A percentile compares a stretch with the other conserved stretches of the same genome.
Evolutionary conservation across 306 rosid genomes (phyloP).

Genomic region (Begonia loranthoides): DNA sequence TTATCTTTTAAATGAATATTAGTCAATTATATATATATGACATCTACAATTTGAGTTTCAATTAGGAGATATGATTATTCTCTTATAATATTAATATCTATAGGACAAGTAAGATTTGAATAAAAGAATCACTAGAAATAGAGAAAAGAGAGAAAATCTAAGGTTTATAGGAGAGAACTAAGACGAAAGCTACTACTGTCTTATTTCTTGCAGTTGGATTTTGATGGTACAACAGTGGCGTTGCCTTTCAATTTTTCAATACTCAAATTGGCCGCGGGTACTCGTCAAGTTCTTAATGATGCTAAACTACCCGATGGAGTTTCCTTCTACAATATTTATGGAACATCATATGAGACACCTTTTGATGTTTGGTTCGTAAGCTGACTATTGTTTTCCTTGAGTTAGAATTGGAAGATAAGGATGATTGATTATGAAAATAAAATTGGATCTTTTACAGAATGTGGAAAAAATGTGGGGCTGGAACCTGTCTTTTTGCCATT

Average conservation of each 20-base stretch:
- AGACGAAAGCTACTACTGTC: neutral
- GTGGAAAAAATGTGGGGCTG: neutral
- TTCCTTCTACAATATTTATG: constrained; percentile 77
- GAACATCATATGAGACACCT: constrained; percentile 65
- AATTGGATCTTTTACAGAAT: neutral
- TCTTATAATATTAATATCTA: too few species aligned
- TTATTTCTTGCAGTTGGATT: constrained; percentile 45
- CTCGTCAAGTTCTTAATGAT: constrained; percentile 40
- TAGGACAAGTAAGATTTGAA: too few species aligned
- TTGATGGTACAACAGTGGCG: constrained; percentile 44
- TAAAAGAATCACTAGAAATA: too few species aligned
- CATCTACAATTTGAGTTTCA: too few species aligned
- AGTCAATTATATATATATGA: too few species aligned
- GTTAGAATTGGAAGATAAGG: neutral
- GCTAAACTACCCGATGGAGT: constrained; percentile 70
- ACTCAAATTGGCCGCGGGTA: constrained; percentile 56
- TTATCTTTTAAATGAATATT: too few species aligned
- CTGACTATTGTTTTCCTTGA: constrained; percentile 9
- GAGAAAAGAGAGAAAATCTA: too few species aligned
- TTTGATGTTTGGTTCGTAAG: constrained; percentile 75
- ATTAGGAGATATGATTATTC: too few species aligned
- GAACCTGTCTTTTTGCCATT: neutral
- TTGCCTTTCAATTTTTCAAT: constrained; percentile 68
- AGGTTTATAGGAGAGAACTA: too few species aligned
- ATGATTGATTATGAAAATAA: neutral